Conservation (phyloP, 139 green algal species). For the Bryopsis sp. region DNA sequence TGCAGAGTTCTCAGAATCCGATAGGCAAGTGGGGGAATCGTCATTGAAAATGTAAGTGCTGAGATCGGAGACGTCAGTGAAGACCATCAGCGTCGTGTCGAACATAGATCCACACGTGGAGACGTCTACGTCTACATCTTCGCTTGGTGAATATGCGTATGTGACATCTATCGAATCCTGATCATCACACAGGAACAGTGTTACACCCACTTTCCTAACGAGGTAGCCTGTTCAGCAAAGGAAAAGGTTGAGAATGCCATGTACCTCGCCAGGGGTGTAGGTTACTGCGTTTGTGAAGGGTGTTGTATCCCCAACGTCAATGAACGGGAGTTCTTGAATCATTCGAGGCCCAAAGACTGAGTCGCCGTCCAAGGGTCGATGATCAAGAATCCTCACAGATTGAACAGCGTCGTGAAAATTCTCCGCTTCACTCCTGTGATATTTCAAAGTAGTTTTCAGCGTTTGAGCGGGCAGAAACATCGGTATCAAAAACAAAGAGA, state of each 20-base stretch:
- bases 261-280: background rate
- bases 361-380: background rate
- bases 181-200: too few species aligned
- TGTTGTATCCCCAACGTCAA: background rate
- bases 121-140: constrained; percentile 20
- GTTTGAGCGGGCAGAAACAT: too few species aligned
- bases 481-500: too few species aligned
- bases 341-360: background rate
- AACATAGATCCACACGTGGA: constrained; percentile 41
- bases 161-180: constrained; percentile 40
- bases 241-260: too few species aligned
- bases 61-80: background rate
- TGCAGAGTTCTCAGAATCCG: too few species aligned
- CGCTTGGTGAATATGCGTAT: constrained; percentile 27
- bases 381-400: background rate
- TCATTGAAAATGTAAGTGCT: too few species aligned
- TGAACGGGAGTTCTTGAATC: background rate
- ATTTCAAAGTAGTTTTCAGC: background rate
- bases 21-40: too few species aligned
- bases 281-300: background rate
- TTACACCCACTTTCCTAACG: too few species aligned
- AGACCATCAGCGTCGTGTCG: constrained; percentile 37
- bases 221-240: too few species aligned
- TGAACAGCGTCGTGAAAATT: background rate
- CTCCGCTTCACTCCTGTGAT: background rate